These are phyloP conservation scores for Fusarium luffae DNA, from an alignment of 2,329 filamentous ascomycete genomes.

Conservation along the genomic window DNA sequence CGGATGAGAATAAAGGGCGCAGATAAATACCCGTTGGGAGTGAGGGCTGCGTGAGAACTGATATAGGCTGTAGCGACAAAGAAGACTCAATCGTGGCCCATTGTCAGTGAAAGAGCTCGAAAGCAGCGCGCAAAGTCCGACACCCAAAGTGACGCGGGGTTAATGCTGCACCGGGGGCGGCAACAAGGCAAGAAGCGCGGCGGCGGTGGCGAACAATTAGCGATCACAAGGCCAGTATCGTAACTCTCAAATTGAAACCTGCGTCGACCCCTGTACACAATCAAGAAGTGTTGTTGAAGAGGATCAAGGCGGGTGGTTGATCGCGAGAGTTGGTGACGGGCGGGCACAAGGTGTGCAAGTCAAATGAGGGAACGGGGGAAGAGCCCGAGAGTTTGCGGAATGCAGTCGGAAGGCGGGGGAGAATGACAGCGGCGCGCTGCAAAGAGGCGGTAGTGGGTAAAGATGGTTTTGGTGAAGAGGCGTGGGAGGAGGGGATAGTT, in stretches of 20 bases:
- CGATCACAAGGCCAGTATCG: constrained; percentile 26
- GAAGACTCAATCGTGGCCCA: constrained; percentile 50
- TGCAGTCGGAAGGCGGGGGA: constrained; percentile 42
- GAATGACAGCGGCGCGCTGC: constrained; percentile 39
- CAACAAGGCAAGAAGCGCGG: constrained; percentile 23
- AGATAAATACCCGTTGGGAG: constrained; percentile 45
- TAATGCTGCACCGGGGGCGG: constrained; percentile 35
- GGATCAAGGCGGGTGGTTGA: constrained; percentile 16
- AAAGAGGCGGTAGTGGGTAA: constrained; percentile 28
- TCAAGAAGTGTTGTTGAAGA: constrained; percentile 5
- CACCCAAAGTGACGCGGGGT: constrained; percentile 44
- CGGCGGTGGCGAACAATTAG: constrained; percentile 38
- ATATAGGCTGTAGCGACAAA: constrained; percentile 39
- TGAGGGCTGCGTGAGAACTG: constrained; percentile 21
- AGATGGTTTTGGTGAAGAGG: constrained; percentile 9
- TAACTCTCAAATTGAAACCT: constrained; percentile 24
- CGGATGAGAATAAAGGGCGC: constrained; percentile 33
- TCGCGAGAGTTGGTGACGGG: constrained; percentile 21
- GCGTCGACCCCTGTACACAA: constrained; percentile 25
- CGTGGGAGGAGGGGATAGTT: constrained; percentile 10
- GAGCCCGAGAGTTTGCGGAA: constrained; percentile 20
- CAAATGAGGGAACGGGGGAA: constrained; percentile 19
- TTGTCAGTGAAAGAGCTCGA: constrained; percentile 47
- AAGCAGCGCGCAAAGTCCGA: constrained; percentile 43
- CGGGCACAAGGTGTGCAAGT: constrained; percentile 19